These are phyloP conservation scores for Citrullus colocynthis DNA, from an alignment of 306 rosid genomes.

Conservation along the genomic window DNA sequence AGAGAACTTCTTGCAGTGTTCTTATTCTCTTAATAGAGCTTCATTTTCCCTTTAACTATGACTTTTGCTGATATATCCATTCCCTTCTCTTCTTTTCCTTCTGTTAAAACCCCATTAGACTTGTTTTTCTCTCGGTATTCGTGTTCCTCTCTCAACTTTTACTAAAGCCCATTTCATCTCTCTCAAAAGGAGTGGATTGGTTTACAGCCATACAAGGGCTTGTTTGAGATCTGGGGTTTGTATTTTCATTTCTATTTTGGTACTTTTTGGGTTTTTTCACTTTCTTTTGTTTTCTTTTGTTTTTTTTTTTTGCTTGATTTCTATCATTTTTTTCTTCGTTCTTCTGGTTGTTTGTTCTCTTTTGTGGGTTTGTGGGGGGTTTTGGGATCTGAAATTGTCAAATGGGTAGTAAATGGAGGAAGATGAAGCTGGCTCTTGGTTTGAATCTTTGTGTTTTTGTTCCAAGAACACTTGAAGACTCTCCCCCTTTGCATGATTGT, in stretches of 20 bases:
- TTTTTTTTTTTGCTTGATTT: neutral
- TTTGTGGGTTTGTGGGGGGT: constrained; percentile 1
- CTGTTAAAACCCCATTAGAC: constrained; percentile 16
- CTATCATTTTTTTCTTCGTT: neutral
- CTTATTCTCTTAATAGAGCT: neutral
- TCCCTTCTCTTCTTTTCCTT: constrained; percentile 1
- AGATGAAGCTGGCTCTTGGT: constrained; percentile 75
- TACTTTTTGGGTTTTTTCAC: neutral
- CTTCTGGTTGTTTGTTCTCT: neutral
- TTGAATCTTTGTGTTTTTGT: constrained; percentile 65
- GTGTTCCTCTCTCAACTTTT: constrained; percentile 32
- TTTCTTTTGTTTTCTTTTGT: no score
- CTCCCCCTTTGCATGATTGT: constrained; percentile 33
- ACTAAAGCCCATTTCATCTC: constrained; percentile 30
- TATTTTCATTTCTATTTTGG: constrained; percentile 7
- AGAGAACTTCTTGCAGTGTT: constrained; percentile 2
- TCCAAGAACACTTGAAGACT: constrained; percentile 60
- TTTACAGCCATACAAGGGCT: constrained; percentile 13
- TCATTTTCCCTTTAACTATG: constrained; percentile 3
- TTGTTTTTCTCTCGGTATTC: constrained; percentile 23
- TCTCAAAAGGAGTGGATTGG: constrained; percentile 10
- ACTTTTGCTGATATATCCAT: neutral
- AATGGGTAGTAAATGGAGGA: constrained; percentile 98
- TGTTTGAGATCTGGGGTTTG: constrained; percentile 64
- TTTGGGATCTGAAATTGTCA: constrained; percentile 21